Percentiles rank a stretch among this genome's conserved stretches.
Evolutionary conservation across 805 yeast genomes (phyloP).

Genomic region (Ogataea minuta): DNA sequence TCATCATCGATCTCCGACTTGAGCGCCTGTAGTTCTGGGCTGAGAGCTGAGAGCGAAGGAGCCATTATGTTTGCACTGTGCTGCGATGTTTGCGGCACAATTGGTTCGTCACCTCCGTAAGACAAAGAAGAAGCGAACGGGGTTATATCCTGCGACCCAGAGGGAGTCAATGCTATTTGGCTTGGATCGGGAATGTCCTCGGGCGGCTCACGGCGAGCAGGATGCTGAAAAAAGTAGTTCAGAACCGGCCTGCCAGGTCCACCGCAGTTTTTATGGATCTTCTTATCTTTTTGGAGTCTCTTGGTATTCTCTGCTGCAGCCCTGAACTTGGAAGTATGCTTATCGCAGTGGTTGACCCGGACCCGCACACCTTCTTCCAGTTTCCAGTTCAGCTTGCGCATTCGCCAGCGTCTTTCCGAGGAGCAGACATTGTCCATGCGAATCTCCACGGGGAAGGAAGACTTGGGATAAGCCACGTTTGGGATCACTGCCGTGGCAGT

Average conservation of each 20-base stretch:
- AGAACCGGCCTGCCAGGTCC: conserved; percentile 27
- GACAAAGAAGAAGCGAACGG: conserved; percentile 33
- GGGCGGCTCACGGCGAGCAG: conserved; percentile 17
- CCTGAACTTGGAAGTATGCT: conserved; percentile 52
- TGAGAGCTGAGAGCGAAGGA: conserved; percentile 5
- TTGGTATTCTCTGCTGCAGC: conserved; percentile 42
- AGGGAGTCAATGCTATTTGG: conserved; percentile 9
- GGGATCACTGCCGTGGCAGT: conserved; percentile 87
- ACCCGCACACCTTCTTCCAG: conserved; percentile 79
- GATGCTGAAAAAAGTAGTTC: conserved; percentile 30
- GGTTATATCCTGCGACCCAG: conserved; percentile 14
- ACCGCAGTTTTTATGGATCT: conserved; percentile 28
- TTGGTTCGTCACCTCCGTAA: conserved; percentile 13
- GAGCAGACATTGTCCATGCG: conserved; percentile 69
- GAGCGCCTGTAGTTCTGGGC: conserved; percentile 12
- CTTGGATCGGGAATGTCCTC: conserved; percentile 4
- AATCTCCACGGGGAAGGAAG: conserved; percentile 80
- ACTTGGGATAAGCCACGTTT: conserved; percentile 83
- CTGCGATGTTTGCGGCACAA: conserved; percentile 14
- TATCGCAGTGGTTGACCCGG: conserved; percentile 53
- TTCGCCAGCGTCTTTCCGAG: conserved; percentile 76
- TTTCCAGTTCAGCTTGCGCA: conserved; percentile 87
- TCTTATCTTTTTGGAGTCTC: conserved; percentile 26
- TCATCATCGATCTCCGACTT: conserved; percentile 11
- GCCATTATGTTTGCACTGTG: conserved; percentile 7